Conservation (phyloP, 2,329 filamentous ascomycete genomes). For the Emergomyces africanus region DNA sequence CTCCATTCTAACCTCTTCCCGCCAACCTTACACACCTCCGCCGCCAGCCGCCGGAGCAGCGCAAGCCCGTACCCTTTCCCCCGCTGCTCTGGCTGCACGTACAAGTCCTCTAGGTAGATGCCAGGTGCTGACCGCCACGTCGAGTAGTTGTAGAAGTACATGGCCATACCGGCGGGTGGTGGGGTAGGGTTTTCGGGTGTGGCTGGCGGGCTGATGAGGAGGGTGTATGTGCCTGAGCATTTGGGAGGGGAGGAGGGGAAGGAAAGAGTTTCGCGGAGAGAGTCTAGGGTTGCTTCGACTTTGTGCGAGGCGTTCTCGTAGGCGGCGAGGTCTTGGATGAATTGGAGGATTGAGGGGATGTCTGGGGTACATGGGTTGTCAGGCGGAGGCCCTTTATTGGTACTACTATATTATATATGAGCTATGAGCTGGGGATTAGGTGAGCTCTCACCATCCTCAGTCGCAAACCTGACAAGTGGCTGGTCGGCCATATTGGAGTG, state of each 20-base stretch:
- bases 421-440: background rate
- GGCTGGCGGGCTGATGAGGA: constrained; percentile 48
- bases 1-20: constrained; percentile 78
- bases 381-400: too few relatives aligned
- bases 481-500: constrained; percentile 19
- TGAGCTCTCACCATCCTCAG: constrained; percentile 21
- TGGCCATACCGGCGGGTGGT: constrained; percentile 58
- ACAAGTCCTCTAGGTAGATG: constrained; percentile 92
- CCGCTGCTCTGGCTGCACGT: constrained; percentile 57
- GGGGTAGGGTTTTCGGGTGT: constrained; percentile 29
- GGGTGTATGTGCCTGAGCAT: constrained; percentile 56
- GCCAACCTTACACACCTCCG: constrained; percentile 58
- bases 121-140: constrained; percentile 83
- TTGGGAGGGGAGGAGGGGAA: constrained; percentile 48
- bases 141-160: constrained; percentile 93
- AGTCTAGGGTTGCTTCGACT: constrained; percentile 67
- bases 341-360: constrained; percentile 61
- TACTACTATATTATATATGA: background rate
- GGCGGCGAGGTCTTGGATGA: constrained; percentile 75
- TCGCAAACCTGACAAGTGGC: constrained; percentile 30
- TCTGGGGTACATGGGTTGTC: constrained; percentile 40
- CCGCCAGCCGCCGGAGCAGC: constrained; percentile 64
- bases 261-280: constrained; percentile 61
- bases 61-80: constrained; percentile 67
- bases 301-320: constrained; percentile 68